Conservation (phyloP, 1,284 basidiomycete genomes). For the Tylopilus sp. region DNA sequence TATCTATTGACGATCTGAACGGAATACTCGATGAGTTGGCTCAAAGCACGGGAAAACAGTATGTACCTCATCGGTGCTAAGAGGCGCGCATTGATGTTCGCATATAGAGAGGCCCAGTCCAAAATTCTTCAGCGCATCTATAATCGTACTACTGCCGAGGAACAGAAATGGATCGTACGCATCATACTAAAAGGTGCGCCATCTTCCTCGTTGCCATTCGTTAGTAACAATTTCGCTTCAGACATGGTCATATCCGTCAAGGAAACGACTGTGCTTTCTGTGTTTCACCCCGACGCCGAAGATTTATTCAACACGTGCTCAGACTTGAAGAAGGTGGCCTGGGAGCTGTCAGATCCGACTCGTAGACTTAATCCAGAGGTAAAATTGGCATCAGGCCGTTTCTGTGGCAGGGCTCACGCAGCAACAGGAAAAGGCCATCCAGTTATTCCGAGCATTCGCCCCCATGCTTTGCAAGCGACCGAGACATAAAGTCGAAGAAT, state of each 20-base stretch:
- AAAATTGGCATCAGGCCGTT: neutral
- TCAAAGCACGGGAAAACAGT: slow-evolving; percentile 66
- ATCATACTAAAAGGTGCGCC: slow-evolving; percentile 85
- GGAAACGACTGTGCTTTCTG: slow-evolving; percentile 82
- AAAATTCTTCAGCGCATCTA: slow-evolving; percentile 74
- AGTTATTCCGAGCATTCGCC: slow-evolving; percentile 79
- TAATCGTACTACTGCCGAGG: slow-evolving; percentile 72
- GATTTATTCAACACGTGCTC: slow-evolving; percentile 93
- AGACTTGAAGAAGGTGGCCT: slow-evolving; percentile 88
- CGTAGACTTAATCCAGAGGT: slow-evolving; percentile 63
- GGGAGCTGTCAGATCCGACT: slow-evolving; percentile 68
- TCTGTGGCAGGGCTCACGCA: neutral
- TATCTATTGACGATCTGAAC: slow-evolving; percentile 82
- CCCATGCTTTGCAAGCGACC: slow-evolving; percentile 93
- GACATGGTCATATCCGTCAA: slow-evolving; percentile 80
- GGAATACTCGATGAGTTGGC: slow-evolving; percentile 72
- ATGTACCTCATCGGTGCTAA: slow-evolving; percentile 10
- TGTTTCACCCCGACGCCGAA: slow-evolving; percentile 88
- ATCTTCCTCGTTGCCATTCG: neutral
- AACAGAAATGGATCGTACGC: slow-evolving; percentile 89
- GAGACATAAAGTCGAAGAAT: slow-evolving; percentile 71
- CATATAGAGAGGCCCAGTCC: slow-evolving; percentile 65
- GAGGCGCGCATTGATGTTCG: neutral
- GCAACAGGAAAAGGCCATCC: slow-evolving; percentile 71
- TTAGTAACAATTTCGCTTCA: slow-evolving; percentile 26